phyloP scores from a whole-genome alignment of 768 basidiomycete species.

The Trichaptum fuscoviolaceum region DNA sequence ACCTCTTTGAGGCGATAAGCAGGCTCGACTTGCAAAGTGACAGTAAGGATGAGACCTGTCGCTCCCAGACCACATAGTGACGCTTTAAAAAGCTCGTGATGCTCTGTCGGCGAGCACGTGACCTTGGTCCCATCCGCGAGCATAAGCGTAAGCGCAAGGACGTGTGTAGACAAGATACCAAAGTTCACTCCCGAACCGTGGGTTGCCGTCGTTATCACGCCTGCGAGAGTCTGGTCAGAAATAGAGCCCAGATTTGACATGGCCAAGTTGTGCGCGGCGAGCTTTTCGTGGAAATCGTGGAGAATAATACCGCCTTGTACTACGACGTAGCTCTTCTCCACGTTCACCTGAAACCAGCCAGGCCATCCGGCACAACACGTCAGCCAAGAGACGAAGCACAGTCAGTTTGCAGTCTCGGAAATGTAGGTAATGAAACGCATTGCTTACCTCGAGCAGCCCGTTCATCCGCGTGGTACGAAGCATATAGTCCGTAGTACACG shows the following conservation, averaged over 20 bases:
- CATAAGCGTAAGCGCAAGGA: constrained; percentile 68
- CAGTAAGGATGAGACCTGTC: constrained; percentile 80
- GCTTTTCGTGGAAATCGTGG: constrained; percentile 60
- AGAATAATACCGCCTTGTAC: constrained; percentile 80
- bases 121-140: constrained; percentile 71
- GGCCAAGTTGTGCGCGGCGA: constrained; percentile 66
- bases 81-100: constrained; percentile 78
- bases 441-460: constrained; percentile 69
- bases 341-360: constrained; percentile 50
- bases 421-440: constrained; percentile 4
- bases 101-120: constrained; percentile 56
- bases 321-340: constrained; percentile 58
- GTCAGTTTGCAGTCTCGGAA: neutral
- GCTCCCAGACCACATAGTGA: constrained; percentile 87
- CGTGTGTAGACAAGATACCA: constrained; percentile 78
- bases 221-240: constrained; percentile 92
- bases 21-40: constrained; percentile 74
- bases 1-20: constrained; percentile 78
- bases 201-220: constrained; percentile 89
- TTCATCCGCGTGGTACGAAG: constrained; percentile 71
- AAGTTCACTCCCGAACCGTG: constrained; percentile 85
- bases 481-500: constrained; percentile 86
- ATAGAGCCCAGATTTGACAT: constrained; percentile 94
- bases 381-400: neutral
- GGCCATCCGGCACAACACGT: neutral